phyloP scores from a whole-genome alignment of 2,329 filamentous ascomycete species.

The Rhinocladiella mackenziei region DNA sequence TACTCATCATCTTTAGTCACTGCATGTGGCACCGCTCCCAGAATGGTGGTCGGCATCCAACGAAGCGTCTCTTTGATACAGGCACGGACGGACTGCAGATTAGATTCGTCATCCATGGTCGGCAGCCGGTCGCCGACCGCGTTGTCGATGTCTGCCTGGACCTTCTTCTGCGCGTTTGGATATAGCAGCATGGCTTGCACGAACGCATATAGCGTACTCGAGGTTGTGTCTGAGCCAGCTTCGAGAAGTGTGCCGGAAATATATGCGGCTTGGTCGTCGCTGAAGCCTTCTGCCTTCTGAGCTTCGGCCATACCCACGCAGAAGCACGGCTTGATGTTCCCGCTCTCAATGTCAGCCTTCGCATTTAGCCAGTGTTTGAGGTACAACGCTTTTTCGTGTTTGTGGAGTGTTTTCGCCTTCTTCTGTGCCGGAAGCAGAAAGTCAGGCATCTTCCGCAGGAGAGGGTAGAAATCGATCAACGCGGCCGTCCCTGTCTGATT shows the following conservation, averaged over 20 bases:
- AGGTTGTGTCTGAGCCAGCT: constrained; percentile 24
- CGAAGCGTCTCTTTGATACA: constrained; percentile 55
- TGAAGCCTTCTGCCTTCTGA: constrained; percentile 35
- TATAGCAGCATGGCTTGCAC: constrained; percentile 50
- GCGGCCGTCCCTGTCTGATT: constrained; percentile 42
- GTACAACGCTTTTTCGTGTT: constrained; percentile 43
- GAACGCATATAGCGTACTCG: constrained; percentile 32
- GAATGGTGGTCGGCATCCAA: constrained; percentile 45
- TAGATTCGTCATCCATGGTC: constrained; percentile 45
- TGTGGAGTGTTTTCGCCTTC: constrained; percentile 43
- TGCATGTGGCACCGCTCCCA: constrained; percentile 27
- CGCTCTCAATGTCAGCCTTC: constrained; percentile 29
- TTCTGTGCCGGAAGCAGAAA: constrained; percentile 36
- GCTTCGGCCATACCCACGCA: constrained; percentile 24
- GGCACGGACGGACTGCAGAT: constrained; percentile 51
- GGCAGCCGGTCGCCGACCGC: constrained; percentile 51
- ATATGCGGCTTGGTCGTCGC: constrained; percentile 36
- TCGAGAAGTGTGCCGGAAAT: constrained; percentile 31
- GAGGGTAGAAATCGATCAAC: constrained; percentile 47
- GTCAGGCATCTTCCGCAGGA: constrained; percentile 46
- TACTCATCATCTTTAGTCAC: constrained; percentile 25
- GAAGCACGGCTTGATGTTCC: constrained; percentile 35
- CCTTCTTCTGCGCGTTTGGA: constrained; percentile 44
- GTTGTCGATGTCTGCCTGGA: constrained; percentile 48
- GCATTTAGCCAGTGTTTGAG: constrained; percentile 41